phyloP scores from a whole-genome alignment of 164 flowering plant genomes.

The Liriodendron chinense region DNA sequence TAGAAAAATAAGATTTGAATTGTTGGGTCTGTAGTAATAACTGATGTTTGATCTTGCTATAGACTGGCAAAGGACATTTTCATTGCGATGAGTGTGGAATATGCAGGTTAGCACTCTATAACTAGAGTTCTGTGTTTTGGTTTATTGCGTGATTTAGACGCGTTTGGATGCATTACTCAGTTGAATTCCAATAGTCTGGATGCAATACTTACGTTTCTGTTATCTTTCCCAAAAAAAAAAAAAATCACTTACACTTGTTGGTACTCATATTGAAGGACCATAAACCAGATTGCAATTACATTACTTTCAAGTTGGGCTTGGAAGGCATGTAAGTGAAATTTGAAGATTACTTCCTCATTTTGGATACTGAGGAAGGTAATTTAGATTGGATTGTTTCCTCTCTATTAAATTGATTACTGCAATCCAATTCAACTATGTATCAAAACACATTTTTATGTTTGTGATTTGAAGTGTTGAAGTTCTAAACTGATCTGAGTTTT shows the following conservation, averaged over 20 bases:
- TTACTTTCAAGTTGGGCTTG: not conserved
- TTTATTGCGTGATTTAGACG: not conserved
- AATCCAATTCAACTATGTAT: no score
- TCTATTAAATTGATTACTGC: not conserved
- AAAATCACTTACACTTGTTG: not conserved
- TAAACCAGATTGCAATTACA: not conserved
- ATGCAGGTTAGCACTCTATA: constrained; percentile 58
- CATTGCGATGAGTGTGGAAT: constrained; percentile 94
- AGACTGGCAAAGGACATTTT: constrained; percentile 63
- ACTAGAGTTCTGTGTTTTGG: not conserved
- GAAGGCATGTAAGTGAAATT: not conserved
- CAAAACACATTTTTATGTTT: not conserved
- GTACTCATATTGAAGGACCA: not conserved
- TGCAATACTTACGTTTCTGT: no score
- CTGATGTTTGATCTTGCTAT: constrained; percentile 2
- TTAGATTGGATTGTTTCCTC: not conserved
- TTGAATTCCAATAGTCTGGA: no score
- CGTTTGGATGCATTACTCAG: not conserved
- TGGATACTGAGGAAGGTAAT: not conserved
- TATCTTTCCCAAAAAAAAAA: no score
- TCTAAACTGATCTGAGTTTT: not conserved
- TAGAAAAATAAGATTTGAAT: no score
- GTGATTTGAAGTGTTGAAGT: not conserved
- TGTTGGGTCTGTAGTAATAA: no score
- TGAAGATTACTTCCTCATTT: not conserved